A percentile compares a stretch with the other conserved stretches of the same genome.
Evolutionary conservation across 2,329 filamentous ascomycete genomes (phyloP).

Genomic region (Cladosporium sp.): DNA sequence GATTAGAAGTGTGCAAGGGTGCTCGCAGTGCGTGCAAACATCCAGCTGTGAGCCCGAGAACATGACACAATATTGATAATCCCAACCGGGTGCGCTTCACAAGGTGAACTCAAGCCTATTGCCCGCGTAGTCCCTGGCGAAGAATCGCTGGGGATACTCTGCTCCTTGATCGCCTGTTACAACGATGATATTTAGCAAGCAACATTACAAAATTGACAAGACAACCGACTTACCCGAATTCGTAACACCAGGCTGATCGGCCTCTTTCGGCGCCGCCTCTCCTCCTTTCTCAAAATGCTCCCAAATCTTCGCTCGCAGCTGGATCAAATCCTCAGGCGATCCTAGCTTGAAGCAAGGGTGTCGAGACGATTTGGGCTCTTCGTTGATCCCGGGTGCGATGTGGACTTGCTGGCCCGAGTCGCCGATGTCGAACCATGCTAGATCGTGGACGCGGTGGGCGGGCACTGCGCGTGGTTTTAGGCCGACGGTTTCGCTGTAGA

Average conservation of each 20-base stretch:
- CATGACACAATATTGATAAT: too few relatives aligned
- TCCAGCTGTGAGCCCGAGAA: too few relatives aligned
- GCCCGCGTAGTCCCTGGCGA: conserved; percentile 47
- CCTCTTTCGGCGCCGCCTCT: conserved; percentile 48
- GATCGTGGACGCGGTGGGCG: conserved; percentile 44
- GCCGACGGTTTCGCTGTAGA: conserved; percentile 56
- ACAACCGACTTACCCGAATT: conserved; percentile 24
- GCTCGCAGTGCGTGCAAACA: too few relatives aligned
- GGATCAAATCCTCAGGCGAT: conserved; percentile 44
- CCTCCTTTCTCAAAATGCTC: conserved; percentile 49
- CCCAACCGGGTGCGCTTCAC: conserved; percentile 12
- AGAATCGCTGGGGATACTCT: conserved; percentile 60
- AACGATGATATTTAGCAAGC: conserved; percentile 2
- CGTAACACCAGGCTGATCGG: conserved; percentile 52
- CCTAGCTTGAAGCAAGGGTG: conserved; percentile 58
- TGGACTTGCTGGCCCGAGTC: conserved; percentile 55
- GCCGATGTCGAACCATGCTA: conserved; percentile 60
- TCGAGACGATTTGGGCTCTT: conserved; percentile 39
- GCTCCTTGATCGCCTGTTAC: conserved; percentile 47
- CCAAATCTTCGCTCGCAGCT: conserved; percentile 48
- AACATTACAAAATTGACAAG: neutral
- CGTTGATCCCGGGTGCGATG: conserved; percentile 46
- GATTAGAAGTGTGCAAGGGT: too few relatives aligned
- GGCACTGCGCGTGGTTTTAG: conserved; percentile 53
- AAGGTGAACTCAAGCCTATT: conserved; percentile 39